Percentiles rank a stretch among this genome's conserved stretches.
Conservation (phyloP, 2,329 filamentous ascomycete species). For the Colletotrichum agaves region DNA sequence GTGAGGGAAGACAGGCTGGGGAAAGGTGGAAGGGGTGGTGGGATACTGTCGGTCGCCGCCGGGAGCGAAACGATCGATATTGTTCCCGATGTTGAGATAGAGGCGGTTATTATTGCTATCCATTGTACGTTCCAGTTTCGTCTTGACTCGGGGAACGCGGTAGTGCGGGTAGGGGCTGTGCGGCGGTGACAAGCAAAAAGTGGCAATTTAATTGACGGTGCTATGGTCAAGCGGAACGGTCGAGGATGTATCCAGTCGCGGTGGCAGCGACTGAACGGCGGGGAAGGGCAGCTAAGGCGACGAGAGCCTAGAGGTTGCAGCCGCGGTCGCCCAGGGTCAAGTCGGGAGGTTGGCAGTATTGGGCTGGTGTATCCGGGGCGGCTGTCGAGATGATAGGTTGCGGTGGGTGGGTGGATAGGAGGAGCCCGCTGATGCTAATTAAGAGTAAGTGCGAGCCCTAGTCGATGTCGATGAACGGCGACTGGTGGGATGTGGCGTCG, state of each 20-base stretch:
- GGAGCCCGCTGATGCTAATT: conserved; percentile 28
- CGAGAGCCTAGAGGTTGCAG: conserved; percentile 30
- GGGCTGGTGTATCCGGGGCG: conserved; percentile 21
- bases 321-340: conserved; percentile 33
- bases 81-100: conserved; percentile 74
- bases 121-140: conserved; percentile 52
- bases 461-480: conserved; percentile 7
- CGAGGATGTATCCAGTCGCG: not conserved
- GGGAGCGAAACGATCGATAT: conserved; percentile 71
- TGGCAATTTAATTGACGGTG: conserved; percentile 9
- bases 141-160: conserved; percentile 21
- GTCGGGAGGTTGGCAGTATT: conserved; percentile 33
- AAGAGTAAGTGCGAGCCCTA: conserved; percentile 26
- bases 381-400: conserved; percentile 33
- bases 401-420: conserved; percentile 32
- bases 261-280: conserved; percentile 23
- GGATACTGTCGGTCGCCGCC: conserved; percentile 77
- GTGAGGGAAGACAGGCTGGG: conserved; percentile 79
- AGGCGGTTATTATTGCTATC: conserved; percentile 70
- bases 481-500: not conserved
- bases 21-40: conserved; percentile 94
- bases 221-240: conserved; percentile 1
- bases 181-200: conserved; percentile 2
- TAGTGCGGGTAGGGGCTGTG: not conserved
- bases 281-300: conserved; percentile 24